Conservation (phyloP, 371 early-diverging fungal genomes). For the Cokeromyces recurvatus region DNA sequence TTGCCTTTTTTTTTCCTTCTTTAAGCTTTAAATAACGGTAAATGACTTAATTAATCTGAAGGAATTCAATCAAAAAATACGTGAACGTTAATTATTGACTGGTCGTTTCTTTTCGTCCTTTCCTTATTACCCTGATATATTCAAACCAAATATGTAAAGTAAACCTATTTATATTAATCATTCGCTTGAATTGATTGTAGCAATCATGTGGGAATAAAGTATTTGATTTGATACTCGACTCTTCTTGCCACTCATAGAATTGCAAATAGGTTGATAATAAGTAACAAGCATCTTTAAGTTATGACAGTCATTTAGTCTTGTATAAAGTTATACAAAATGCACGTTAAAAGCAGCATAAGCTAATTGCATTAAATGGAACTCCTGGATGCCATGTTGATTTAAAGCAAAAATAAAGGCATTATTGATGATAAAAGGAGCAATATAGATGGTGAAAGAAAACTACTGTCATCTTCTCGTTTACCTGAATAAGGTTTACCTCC, state of each 20-base stretch:
- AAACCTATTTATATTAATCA: slow-evolving; percentile 28
- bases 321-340: neutral
- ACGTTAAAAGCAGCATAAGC: slow-evolving; percentile 35
- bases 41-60: slow-evolving; percentile 24
- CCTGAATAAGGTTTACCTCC: slow-evolving; percentile 26
- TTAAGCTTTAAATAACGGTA: neutral
- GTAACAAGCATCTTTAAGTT: slow-evolving; percentile 70
- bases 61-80: slow-evolving; percentile 24
- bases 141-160: slow-evolving; percentile 29
- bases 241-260: slow-evolving; percentile 36
- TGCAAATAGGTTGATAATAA: slow-evolving; percentile 40
- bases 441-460: neutral
- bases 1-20: neutral
- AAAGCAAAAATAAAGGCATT: slow-evolving; percentile 19
- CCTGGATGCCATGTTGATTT: slow-evolving; percentile 32
- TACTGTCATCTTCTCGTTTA: neutral
- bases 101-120: slow-evolving; percentile 37
- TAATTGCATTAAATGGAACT: slow-evolving; percentile 34
- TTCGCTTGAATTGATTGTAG: slow-evolving; percentile 25
- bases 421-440: neutral
- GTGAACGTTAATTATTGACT: slow-evolving; percentile 29
- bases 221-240: slow-evolving; percentile 23
- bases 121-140: slow-evolving; percentile 23
- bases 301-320: slow-evolving; percentile 27
- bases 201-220: slow-evolving; percentile 16